Percentiles rank a stretch among this genome's conserved stretches.
phyloP scores from a whole-genome alignment of 2,329 filamentous ascomycete species.

The Colletotrichum abscissum region DNA sequence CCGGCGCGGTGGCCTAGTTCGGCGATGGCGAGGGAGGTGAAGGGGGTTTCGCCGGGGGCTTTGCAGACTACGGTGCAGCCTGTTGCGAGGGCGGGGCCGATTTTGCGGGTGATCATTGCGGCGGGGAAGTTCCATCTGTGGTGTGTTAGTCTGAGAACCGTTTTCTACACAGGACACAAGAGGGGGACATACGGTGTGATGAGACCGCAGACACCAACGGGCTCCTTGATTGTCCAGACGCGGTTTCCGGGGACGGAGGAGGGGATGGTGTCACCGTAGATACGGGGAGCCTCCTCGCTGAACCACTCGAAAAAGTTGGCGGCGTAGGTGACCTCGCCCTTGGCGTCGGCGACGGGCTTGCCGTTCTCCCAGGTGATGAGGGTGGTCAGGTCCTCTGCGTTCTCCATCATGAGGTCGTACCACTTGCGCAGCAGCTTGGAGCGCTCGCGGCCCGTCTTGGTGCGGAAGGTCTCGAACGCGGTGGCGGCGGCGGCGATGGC shows the following conservation, averaged over 20 bases:
- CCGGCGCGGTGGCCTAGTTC: constrained; percentile 89
- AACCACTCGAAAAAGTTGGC: constrained; percentile 86
- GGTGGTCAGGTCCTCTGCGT: constrained; percentile 82
- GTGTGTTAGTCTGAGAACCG: background rate
- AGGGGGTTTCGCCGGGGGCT: constrained; percentile 91
- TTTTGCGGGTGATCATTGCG: constrained; percentile 79
- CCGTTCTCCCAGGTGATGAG: constrained; percentile 93
- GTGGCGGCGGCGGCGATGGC: constrained; percentile 87
- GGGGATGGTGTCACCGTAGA: constrained; percentile 81
- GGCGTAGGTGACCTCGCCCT: constrained; percentile 78
- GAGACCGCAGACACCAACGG: constrained; percentile 84
- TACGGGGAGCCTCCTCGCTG: constrained; percentile 79
- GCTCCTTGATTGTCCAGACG: constrained; percentile 83
- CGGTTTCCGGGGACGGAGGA: constrained; percentile 77
- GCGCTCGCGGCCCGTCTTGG: constrained; percentile 79
- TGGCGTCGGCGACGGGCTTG: constrained; percentile 82
- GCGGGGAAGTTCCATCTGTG: constrained; percentile 84
- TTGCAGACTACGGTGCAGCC: constrained; percentile 96
- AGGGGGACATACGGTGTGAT: constrained; percentile 73
- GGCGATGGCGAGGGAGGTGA: constrained; percentile 87
- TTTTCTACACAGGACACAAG: constrained; percentile 18
- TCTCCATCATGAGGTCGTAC: constrained; percentile 84
- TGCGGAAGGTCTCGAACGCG: constrained; percentile 78
- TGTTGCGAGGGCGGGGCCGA: constrained; percentile 84
- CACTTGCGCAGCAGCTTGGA: constrained; percentile 80